Conservation (phyloP, 202 grass and related monocot genomes). For the Panicum virgatum region DNA sequence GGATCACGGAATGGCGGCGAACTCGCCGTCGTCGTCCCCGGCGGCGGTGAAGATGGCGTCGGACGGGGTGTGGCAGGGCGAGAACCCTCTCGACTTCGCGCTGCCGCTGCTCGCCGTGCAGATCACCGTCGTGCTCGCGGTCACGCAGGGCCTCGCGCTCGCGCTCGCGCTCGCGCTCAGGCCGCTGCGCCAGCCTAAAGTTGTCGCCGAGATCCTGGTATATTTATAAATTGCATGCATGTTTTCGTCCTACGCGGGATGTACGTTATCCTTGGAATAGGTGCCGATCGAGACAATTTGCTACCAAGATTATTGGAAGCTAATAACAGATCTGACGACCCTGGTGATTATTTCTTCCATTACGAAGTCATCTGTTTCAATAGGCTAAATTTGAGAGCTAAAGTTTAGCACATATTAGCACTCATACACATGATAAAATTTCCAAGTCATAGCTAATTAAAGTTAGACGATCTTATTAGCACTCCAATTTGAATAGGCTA, state of each 20-base stretch:
- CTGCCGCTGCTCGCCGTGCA: conserved; percentile 76
- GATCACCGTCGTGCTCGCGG: conserved; percentile 50
- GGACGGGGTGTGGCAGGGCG: conserved; percentile 81
- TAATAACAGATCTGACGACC: too few species aligned
- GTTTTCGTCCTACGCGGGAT: too few species aligned
- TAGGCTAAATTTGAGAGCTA: too few species aligned
- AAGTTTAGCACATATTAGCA: too few species aligned
- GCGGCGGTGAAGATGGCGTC: conserved; percentile 63
- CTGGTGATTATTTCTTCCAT: too few species aligned
- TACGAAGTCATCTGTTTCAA: too few species aligned
- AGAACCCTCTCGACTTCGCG: conserved; percentile 72
- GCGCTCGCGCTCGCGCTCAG: conserved; percentile 62
- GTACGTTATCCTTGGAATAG: neutral
- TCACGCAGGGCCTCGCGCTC: conserved; percentile 62
- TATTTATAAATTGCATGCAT: neutral
- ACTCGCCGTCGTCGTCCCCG: neutral
- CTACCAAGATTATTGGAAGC: too few species aligned
- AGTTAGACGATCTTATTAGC: too few species aligned
- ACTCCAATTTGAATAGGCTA: too few species aligned
- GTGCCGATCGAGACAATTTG: too few species aligned
- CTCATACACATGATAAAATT: too few species aligned
- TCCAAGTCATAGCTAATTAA: too few species aligned
- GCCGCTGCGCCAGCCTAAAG: conserved; percentile 75
- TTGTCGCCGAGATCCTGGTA: conserved; percentile 75
- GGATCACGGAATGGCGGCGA: neutral